Evolutionary conservation across 2,329 filamentous ascomycete genomes (phyloP).

Genomic region (Pestalotiopsis sp.): DNA sequence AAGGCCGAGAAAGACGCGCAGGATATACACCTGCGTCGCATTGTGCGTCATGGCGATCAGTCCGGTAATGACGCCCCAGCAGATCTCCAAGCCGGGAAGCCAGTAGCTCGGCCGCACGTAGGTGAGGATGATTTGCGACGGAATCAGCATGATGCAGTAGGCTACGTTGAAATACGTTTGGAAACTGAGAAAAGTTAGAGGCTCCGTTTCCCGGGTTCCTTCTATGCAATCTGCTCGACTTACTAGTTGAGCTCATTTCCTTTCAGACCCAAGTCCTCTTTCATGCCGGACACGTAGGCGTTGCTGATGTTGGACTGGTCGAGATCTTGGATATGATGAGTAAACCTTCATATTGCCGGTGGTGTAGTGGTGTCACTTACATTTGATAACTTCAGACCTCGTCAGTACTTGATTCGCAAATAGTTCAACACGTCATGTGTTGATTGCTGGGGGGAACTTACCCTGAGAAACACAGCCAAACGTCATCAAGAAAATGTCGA

Average conservation of each 20-base stretch:
- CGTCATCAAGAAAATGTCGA: constrained; percentile 38
- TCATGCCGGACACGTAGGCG: constrained; percentile 41
- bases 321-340: constrained; percentile 27
- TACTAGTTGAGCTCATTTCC: constrained; percentile 27
- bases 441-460: constrained; percentile 13
- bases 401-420: not conserved
- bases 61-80: constrained; percentile 36
- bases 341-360: not conserved
- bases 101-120: constrained; percentile 39
- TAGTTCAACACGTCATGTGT: not conserved
- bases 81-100: constrained; percentile 36
- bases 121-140: constrained; percentile 39
- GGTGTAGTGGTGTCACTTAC: constrained; percentile 13
- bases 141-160: constrained; percentile 38
- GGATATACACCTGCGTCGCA: constrained; percentile 38
- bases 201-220: not conserved
- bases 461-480: constrained; percentile 39
- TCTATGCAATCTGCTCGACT: constrained; percentile 1
- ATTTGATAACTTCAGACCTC: constrained; percentile 25
- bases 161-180: constrained; percentile 38
- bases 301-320: constrained; percentile 36
- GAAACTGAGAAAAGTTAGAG: constrained; percentile 25
- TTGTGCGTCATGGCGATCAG: constrained; percentile 34
- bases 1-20: constrained; percentile 43
- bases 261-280: constrained; percentile 20